A percentile compares a stretch with the other conserved stretches of the same genome.
Conservation (phyloP, 179 eudicot species). For the Gypsophila paniculata region DNA sequence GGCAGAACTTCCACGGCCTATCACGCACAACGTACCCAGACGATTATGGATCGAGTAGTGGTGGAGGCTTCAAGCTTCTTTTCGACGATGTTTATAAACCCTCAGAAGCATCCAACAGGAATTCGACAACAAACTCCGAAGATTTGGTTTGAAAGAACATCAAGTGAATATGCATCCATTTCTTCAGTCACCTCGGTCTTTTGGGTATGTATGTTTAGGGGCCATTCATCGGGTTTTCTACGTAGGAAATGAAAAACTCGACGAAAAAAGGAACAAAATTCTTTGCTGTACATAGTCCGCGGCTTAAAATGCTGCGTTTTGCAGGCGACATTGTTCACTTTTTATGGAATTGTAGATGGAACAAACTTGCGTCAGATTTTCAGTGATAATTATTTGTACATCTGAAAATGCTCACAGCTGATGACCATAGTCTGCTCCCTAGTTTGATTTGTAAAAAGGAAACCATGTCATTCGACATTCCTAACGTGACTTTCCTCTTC, state of each 20-base stretch:
- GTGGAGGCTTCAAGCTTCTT: constrained; percentile 64
- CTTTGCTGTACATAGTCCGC: constrained; percentile 51
- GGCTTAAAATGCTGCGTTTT: constrained; percentile 11
- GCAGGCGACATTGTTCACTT: constrained; percentile 13
- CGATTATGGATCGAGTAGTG: constrained; percentile 32
- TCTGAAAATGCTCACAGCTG: neutral
- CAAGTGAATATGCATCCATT: constrained; percentile 25
- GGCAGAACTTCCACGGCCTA: constrained; percentile 45
- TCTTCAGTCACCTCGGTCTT: constrained; percentile 18
- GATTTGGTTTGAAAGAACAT: constrained; percentile 17
- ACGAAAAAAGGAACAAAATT: constrained; percentile 20
- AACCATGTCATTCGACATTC: too few relatives aligned
- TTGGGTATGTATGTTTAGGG: constrained; percentile 24
- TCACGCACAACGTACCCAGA: constrained; percentile 41
- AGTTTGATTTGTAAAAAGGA: too few relatives aligned
- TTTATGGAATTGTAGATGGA: constrained; percentile 2
- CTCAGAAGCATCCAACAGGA: constrained; percentile 25
- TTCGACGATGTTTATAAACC: constrained; percentile 68
- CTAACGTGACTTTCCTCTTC: too few relatives aligned
- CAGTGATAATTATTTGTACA: neutral
- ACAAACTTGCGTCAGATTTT: constrained; percentile 19
- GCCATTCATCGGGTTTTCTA: neutral
- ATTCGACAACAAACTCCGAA: constrained; percentile 16
- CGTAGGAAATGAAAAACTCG: constrained; percentile 2
- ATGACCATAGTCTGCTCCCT: neutral